Evolutionary conservation across 176 grass and related monocot species (phyloP).

Genomic region (Carex parvula): DNA sequence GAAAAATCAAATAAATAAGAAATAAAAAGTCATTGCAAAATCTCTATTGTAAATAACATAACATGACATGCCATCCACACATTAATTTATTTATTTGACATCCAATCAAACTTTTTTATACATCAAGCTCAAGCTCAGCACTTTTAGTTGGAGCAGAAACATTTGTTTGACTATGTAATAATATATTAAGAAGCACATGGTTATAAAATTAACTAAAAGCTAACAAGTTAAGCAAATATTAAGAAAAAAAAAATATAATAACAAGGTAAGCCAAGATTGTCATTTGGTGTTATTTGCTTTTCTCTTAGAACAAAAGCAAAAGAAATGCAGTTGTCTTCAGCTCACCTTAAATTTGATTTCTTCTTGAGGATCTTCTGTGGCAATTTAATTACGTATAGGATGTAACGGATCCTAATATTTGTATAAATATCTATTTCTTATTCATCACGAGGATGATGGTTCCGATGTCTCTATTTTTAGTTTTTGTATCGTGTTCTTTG

Average conservation of each 20-base stretch:
- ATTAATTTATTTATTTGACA: not conserved
- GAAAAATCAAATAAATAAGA: not conserved
- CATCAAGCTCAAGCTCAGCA: constrained; percentile 4
- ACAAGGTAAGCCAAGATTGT: constrained; percentile 22
- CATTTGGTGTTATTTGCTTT: constrained; percentile 19
- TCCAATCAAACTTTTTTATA: not conserved
- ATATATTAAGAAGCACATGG: constrained; percentile 4
- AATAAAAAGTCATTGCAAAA: not conserved
- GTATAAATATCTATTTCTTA: not conserved
- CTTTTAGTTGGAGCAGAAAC: constrained; percentile 11
- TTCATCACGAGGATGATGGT: too few relatives aligned
- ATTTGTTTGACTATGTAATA: constrained; percentile 12
- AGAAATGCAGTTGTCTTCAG: constrained; percentile 17
- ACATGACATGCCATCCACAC: constrained; percentile 19
- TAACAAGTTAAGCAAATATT: not conserved
- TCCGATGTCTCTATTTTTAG: not conserved
- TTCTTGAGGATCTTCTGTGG: not conserved
- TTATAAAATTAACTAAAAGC: not conserved
- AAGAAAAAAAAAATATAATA: not conserved
- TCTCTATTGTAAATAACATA: not conserved
- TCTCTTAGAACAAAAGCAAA: constrained; percentile 29
- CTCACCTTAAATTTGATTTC: constrained; percentile 20
- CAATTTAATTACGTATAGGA: not conserved
- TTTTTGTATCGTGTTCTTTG: not conserved
- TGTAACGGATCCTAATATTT: not conserved